Conservation (phyloP, 202 grass and related monocot genomes). For the Musa balbisiana region DNA sequence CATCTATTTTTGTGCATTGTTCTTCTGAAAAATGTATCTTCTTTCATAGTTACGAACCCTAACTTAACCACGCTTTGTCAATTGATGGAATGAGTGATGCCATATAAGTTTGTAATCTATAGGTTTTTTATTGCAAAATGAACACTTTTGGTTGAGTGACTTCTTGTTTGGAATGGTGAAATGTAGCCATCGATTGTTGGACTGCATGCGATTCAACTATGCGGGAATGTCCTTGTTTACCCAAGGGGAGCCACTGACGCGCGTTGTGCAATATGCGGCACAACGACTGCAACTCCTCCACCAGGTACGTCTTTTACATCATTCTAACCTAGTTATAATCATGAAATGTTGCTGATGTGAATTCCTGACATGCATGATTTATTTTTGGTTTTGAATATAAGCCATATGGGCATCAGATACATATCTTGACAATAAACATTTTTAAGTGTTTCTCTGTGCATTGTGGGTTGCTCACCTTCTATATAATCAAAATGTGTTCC, state of each 20-base stretch:
- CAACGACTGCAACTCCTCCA: conserved; percentile 18
- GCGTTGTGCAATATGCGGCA: conserved; percentile 33
- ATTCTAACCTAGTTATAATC: not conserved
- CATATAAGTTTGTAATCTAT: not conserved
- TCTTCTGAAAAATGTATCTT: not conserved
- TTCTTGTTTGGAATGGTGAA: not conserved
- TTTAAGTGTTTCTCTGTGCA: not conserved
- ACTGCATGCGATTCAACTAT: conserved; percentile 9
- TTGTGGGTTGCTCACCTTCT: not conserved
- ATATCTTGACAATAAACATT: not conserved
- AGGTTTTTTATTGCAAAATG: not conserved
- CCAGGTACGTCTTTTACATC: conserved; percentile 22
- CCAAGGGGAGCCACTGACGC: conserved; percentile 33
- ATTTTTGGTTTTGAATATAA: not conserved
- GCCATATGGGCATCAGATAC: not conserved
- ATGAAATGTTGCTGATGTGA: not conserved
- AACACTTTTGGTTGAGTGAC: not conserved
- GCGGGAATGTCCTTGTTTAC: conserved; percentile 32
- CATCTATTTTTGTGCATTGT: not conserved
- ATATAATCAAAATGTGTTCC: not conserved
- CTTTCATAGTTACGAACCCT: not conserved
- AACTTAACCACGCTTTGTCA: not conserved
- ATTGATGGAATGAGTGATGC: not conserved
- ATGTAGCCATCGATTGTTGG: not conserved
- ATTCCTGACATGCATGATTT: not conserved